These are phyloP conservation scores for Plenodomus lindquistii DNA, from an alignment of 2,329 filamentous ascomycete species.

Conservation along the genomic window DNA sequence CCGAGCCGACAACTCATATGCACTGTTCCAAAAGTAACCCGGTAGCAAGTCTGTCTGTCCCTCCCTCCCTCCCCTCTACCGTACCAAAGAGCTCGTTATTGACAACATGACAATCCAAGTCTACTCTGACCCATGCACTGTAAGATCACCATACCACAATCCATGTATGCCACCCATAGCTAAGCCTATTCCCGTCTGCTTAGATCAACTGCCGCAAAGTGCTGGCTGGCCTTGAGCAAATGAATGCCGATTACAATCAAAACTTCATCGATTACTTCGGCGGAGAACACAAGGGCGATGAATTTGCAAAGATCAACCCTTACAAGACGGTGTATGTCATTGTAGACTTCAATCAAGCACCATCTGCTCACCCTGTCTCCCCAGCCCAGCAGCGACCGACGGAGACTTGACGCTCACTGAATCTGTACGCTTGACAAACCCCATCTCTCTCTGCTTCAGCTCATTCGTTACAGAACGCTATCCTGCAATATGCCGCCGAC, in stretches of 20 bases:
- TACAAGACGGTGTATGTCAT: conserved; percentile 45
- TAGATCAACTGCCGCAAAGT: conserved; percentile 50
- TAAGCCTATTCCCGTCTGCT: no score
- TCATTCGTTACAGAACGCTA: conserved; percentile 45
- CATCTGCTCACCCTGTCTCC: no score
- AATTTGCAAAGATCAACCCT: conserved; percentile 44
- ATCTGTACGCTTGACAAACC: conserved; percentile 27
- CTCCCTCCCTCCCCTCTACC: no score
- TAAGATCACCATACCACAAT: no score
- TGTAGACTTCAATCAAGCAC: no score
- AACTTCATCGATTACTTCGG: conserved; percentile 48
- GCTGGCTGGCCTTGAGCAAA: conserved; percentile 45
- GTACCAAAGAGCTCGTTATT: no score
- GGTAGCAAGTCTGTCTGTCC: no score
- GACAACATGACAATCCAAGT: conserved; percentile 19
- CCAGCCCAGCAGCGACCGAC: conserved; percentile 47
- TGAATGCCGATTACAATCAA: conserved; percentile 43
- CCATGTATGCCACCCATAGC: no score
- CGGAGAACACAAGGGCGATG: conserved; percentile 45
- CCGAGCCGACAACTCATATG: no score
- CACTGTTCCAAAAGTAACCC: no score
- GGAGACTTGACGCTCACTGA: conserved; percentile 48
- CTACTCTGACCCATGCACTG: conserved; percentile 8
- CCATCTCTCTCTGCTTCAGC: no score
- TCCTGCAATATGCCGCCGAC: conserved; percentile 49